Evolutionary conservation across 306 rosid genomes (phyloP), one percentile per base, ranked within the genome.

Genomic region (Trifolium fragiferum): DNA sequence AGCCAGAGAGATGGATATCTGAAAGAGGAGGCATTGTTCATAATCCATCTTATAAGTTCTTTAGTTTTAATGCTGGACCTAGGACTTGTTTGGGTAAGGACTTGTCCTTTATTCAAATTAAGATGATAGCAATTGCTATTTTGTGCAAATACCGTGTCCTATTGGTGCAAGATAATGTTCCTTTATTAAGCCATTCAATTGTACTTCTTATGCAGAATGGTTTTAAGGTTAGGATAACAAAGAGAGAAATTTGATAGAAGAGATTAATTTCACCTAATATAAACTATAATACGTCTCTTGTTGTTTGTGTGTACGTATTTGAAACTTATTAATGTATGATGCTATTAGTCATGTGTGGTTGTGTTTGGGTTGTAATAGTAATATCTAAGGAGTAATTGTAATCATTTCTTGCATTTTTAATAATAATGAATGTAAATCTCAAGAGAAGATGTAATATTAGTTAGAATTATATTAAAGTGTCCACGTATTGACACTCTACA

Each of bases 1-100:
- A 84, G 75, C 92, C 95, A 10, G 92, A 87, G 78, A 82, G 95
- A 46, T 89, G 92, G 94, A 85, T 89, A 0, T 77, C 86, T 0
- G 66, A 82, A 11, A 57, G 25, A 61, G 90, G 87, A 7, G n/a
- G 65, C 1, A 43, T 76, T 6, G 59, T 83, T 32, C 30, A 82
- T 40, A 78, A 49, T 3, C 88, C 95, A 1, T 80, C 92, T 21
- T 83, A 85, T 64, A 87, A 87, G 25, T 87, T 85, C 69, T 7
- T 72, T 5, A 64, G 78, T 13, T 89, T 85, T 40, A 89, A 89
- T 64, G 81, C 90, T 1, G 94, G 94, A 2, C 89, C 89, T 0
- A 85, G 89, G 65, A 81, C 84, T 55, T 89, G 88, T n/a, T 53
- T 84, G 50, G 93, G 93, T 0, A 89, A 86, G 18, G 82, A 85